A percentile compares a stretch with the other conserved stretches of the same genome.
Evolutionary conservation across 345 rosid genomes (phyloP).

Genomic region (Ailanthus altissimus): DNA sequence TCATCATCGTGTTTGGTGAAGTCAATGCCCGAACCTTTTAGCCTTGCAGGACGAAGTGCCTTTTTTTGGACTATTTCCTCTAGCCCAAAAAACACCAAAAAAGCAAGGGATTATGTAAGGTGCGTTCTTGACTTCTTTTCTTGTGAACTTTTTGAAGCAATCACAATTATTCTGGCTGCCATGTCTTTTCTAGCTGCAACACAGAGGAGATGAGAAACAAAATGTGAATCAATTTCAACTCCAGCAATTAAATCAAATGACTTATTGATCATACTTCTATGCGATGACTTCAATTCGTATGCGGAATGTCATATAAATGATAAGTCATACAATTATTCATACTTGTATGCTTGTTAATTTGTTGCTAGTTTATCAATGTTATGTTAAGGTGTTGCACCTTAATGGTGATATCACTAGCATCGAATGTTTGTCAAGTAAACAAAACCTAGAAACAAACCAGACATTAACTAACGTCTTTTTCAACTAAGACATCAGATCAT

Average conservation of each 20-base stretch:
- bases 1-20: conserved; percentile 31
- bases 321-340: too few species aligned
- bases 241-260: neutral
- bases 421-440: neutral
- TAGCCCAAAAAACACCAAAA: conserved; percentile 30
- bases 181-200: conserved; percentile 17
- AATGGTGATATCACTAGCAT: neutral
- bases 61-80: conserved; percentile 13
- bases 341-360: neutral
- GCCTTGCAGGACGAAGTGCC: conserved; percentile 33
- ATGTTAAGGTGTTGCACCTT: neutral
- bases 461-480: too few species aligned
- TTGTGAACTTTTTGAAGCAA: neutral
- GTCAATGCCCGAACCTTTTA: conserved; percentile 87
- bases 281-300: neutral
- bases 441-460: too few species aligned
- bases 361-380: neutral
- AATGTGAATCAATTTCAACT: neutral
- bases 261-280: too few species aligned
- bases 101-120: conserved; percentile 52
- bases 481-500: too few species aligned
- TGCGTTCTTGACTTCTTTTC: conserved; percentile 87
- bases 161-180: neutral
- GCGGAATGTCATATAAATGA: neutral
- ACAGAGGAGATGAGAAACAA: neutral